Percentiles rank a stretch among this genome's conserved stretches.
These are phyloP conservation scores for Austroboletus eburneus DNA, from an alignment of 768 basidiomycete genomes.

Conservation along the genomic window DNA sequence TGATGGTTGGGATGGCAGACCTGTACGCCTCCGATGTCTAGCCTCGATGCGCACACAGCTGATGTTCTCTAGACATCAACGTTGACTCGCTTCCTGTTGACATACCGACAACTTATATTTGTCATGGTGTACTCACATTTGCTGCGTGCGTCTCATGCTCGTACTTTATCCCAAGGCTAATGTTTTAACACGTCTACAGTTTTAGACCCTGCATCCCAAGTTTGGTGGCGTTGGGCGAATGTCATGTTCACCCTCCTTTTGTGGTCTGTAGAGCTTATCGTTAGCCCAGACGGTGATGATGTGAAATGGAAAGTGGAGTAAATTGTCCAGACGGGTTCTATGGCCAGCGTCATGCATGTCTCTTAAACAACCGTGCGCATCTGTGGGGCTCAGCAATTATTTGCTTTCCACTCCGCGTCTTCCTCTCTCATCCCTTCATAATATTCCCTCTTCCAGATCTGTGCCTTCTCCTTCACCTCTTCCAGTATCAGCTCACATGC, in stretches of 20 bases:
- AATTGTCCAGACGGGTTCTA: conserved; percentile 8
- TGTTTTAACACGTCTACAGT: conserved; percentile 40
- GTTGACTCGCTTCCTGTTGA: conserved; percentile 68
- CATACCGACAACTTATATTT: conserved; percentile 81
- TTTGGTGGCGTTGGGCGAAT: conserved; percentile 93
- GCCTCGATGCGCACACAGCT: conserved; percentile 7
- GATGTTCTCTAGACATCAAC: conserved; percentile 57
- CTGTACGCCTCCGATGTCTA: conserved; percentile 40
- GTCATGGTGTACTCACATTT: conserved; percentile 86
- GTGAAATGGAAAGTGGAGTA: conserved; percentile 73
- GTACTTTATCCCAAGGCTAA: conserved; percentile 1
- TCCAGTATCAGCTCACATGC: conserved; percentile 85
- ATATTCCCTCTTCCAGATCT: conserved; percentile 91
- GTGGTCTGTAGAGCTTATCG: conserved; percentile 79
- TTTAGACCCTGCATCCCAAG: conserved; percentile 83
- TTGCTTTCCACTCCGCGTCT: conserved; percentile 68
- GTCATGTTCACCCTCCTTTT: conserved; percentile 81
- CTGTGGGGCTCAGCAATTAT: conserved; percentile 30
- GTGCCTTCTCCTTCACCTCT: conserved; percentile 74
- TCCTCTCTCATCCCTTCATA: conserved; percentile 67
- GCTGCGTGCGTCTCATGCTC: conserved; percentile 50
- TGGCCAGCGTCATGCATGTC: conserved; percentile 5
- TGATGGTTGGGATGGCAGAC: conserved; percentile 65
- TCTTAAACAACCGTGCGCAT: conserved; percentile 1
- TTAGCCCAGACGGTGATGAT: conserved; percentile 72